phyloP scores from a whole-genome alignment of 768 basidiomycete genomes.

The Rhodosporidiobolus sp. region DNA sequence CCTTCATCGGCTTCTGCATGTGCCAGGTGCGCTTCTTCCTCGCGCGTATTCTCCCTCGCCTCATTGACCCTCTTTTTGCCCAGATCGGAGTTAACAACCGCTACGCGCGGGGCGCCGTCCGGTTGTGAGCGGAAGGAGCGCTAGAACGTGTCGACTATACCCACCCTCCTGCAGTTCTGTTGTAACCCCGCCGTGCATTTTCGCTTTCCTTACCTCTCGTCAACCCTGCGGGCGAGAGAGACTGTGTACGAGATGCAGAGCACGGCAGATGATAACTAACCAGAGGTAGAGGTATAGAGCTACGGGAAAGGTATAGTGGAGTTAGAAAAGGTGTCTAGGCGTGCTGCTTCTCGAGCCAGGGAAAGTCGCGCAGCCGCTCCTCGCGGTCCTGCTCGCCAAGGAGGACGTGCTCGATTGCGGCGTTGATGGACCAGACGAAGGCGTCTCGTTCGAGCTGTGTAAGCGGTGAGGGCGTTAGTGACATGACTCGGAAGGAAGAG shows the following conservation, averaged over 20 bases:
- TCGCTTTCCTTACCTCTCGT: too few relatives aligned
- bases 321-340: neutral
- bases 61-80: too few relatives aligned
- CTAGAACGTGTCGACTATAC: too few relatives aligned
- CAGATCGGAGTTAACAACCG: constrained; percentile 27
- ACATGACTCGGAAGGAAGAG: neutral
- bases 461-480: too few relatives aligned
- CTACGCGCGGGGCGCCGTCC: constrained; percentile 20
- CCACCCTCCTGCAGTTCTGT: too few relatives aligned
- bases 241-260: too few relatives aligned
- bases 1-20: constrained; percentile 34
- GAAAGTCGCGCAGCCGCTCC: constrained; percentile 58
- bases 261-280: too few relatives aligned
- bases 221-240: too few relatives aligned
- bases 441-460: constrained; percentile 66
- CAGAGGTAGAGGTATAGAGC: too few relatives aligned
- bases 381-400: constrained; percentile 65
- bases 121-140: neutral
- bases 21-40: constrained; percentile 24
- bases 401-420: constrained; percentile 78
- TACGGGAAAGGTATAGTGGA: too few relatives aligned
- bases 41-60: neutral
- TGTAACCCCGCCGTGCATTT: too few relatives aligned
- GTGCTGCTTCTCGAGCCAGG: constrained; percentile 20
- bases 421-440: constrained; percentile 92